phyloP scores from a whole-genome alignment of 1,139 yeast genomes.

The Diutina neorugosa region DNA sequence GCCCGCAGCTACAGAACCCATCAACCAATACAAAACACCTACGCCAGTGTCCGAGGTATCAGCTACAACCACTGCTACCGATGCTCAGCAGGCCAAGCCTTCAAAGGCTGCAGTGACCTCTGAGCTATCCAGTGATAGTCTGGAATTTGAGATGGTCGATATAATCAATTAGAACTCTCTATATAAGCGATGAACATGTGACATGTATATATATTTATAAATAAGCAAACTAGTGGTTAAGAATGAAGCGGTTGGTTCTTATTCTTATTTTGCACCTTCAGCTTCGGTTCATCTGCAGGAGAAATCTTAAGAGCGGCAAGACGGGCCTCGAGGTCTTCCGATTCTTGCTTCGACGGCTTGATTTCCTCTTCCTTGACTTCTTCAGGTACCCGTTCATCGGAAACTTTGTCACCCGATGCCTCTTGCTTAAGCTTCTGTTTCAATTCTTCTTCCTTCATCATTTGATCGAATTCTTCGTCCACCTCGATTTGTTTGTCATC shows the following conservation, averaged over 20 bases:
- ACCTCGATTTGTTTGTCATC: not conserved
- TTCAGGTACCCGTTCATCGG: not conserved
- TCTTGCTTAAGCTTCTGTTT: not conserved
- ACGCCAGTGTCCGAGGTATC: not conserved
- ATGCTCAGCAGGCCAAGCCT: not conserved
- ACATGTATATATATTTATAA: not conserved
- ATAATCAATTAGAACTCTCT: too few relatives aligned
- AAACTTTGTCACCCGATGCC: not conserved
- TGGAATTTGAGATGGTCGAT: not conserved
- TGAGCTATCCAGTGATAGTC: not conserved
- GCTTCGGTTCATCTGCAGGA: not conserved
- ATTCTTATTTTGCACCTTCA: not conserved
- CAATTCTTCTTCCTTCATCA: not conserved
- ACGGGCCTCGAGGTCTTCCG: not conserved
- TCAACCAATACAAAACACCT: not conserved
- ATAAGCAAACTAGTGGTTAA: not conserved
- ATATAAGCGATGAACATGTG: not conserved
- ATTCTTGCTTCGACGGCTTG: not conserved
- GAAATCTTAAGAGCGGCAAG: not conserved
- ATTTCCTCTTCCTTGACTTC: not conserved
- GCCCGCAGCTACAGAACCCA: not conserved
- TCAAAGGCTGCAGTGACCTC: not conserved
- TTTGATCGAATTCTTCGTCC: slow-evolving; percentile 1
- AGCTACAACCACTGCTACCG: not conserved
- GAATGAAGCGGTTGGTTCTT: not conserved